Evolutionary conservation across 2,329 filamentous ascomycete genomes (phyloP).

Genomic region (Calonectria montana): DNA sequence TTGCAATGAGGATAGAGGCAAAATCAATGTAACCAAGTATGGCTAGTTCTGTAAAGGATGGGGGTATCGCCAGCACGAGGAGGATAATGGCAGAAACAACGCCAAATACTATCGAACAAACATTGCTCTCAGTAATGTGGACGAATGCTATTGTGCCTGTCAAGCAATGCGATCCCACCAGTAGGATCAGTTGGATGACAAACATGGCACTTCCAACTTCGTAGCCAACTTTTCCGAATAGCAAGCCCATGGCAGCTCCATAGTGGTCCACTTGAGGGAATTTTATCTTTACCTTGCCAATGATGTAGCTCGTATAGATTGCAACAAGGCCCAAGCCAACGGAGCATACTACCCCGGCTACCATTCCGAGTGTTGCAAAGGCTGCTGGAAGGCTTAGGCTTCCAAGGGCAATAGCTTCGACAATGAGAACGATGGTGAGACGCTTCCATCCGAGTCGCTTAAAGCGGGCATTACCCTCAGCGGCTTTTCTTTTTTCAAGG

Average conservation of each 20-base stretch:
- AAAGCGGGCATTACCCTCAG: background rate
- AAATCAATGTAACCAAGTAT: background rate
- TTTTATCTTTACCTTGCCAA: background rate
- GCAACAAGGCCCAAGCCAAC: background rate
- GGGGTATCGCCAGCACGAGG: background rate
- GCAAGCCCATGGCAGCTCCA: background rate
- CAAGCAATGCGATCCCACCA: background rate
- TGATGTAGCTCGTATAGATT: background rate
- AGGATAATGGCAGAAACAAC: background rate
- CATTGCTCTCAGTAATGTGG: background rate
- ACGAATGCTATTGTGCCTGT: background rate
- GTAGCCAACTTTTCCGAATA: background rate
- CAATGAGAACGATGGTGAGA: background rate
- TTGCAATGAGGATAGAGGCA: background rate
- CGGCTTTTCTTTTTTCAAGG: background rate
- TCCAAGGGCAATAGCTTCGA: background rate
- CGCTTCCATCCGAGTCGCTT: background rate
- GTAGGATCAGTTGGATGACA: background rate
- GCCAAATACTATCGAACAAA: background rate
- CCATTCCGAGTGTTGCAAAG: background rate
- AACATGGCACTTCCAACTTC: background rate
- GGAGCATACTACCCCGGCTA: background rate
- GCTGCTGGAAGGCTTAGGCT: background rate
- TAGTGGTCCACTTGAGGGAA: background rate
- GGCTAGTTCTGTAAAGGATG: background rate